Evolutionary conservation across 768 basidiomycete genomes (phyloP).

Genomic region (Pulveroboletus ravenelii): DNA sequence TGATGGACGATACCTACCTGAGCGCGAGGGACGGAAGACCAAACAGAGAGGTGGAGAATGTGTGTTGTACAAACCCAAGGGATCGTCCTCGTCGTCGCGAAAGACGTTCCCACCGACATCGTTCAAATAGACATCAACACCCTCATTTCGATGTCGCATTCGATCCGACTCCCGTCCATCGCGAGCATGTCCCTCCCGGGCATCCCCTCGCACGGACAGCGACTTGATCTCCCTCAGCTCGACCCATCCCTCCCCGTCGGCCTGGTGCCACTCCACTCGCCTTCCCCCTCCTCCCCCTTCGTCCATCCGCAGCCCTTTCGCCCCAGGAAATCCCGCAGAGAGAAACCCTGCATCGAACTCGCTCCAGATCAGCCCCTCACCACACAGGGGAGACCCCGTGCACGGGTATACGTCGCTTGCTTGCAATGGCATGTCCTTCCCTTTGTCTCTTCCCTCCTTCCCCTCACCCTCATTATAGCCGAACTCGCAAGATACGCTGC

Average conservation of each 20-base stretch:
- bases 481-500: slow-evolving; percentile 75
- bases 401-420: slow-evolving; percentile 76
- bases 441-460: background rate
- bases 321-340: slow-evolving; percentile 41
- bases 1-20: no score
- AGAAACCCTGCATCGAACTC: slow-evolving; percentile 60
- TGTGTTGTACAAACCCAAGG: no score
- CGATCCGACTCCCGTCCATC: slow-evolving; percentile 5
- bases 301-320: background rate
- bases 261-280: background rate
- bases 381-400: slow-evolving; percentile 72
- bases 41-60: no score
- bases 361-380: slow-evolving; percentile 76
- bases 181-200: slow-evolving; percentile 20
- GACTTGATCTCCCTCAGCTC: background rate
- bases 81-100: no score
- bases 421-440: slow-evolving; percentile 56
- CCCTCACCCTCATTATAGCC: slow-evolving; percentile 38
- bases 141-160: background rate
- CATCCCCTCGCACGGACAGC: background rate
- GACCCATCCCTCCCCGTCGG: background rate
- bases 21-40: no score
- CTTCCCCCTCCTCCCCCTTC: background rate
- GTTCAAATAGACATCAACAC: slow-evolving; percentile 21
- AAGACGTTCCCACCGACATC: background rate